Base-by-base conservation (phyloP, 495 filamentous ascomycete species). In the Penicillium cinerascens region DNA sequence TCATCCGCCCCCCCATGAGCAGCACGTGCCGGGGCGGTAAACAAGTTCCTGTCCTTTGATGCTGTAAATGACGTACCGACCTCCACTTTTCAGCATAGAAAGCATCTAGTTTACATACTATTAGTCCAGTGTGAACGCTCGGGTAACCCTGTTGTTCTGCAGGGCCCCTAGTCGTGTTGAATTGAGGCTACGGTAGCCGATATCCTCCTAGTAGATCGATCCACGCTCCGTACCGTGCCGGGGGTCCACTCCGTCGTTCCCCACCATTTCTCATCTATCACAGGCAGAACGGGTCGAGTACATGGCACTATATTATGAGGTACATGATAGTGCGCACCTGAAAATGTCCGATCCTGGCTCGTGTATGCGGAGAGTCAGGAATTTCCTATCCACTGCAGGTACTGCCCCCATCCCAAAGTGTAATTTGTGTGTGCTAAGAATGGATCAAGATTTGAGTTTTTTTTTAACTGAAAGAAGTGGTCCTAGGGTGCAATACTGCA, bases 261-360 rank as follows among this genome's bases (percentile, higher is more conserved):
- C 49, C 44, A 47, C 55, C 44, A 23, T 43, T 47, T 42, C 25
- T 42, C 52, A 49, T 52, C 42, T 29, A 45, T 54, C 55, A 58
- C 49, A 47, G 26, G 22, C 18, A 42, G 29, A 41, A 25, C 17
- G 21, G 7, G 3, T 16, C 10, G n/a, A 7, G 26, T 56, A 47
- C 27, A 47, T 52, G 26, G 6, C 17, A 51, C 36, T 51, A 47
- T 33, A 26, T 18, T 33, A 50, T 57, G 52, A 53, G 51, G 56
- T 42, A 59, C 40, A 53, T 51, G 51, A 56, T 40, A 37, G 38
- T 44, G 39, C 55, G 47, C 39, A 36, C 39, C 36, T 40, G 16
- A 37, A 65, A 65, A 52, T 56, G 52, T 59, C 62, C 62, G 59
- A 63, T 43, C 1, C 29, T 13, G 29, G 7, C 29, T 33, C 6